These are phyloP conservation scores for Pleurotus salmoneostramineus DNA, from an alignment of 768 basidiomycete species.

Conservation along the genomic window DNA sequence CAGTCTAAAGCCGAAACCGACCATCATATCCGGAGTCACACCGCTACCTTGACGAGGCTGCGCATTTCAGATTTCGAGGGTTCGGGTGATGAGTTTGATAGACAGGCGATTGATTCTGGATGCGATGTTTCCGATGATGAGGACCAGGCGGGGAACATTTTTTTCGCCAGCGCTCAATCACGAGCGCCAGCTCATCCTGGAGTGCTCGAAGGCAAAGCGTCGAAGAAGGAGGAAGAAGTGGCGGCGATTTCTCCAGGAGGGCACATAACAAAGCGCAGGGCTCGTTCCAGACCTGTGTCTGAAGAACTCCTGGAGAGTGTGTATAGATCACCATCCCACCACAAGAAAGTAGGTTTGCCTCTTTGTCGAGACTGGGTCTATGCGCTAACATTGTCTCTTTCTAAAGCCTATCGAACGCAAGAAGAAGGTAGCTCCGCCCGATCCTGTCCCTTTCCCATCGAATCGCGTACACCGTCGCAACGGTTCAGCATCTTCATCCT, in stretches of 20 bases:
- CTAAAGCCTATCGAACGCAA: not conserved
- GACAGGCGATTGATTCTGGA: conserved; percentile 44
- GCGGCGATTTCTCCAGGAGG: conserved; percentile 75
- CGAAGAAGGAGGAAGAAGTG: conserved; percentile 51
- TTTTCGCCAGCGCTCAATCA: conserved; percentile 21
- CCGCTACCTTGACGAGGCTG: conserved; percentile 61
- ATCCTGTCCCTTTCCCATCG: conserved; percentile 1
- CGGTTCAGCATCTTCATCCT: conserved; percentile 37
- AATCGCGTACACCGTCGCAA: conserved; percentile 30
- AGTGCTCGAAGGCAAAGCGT: conserved; percentile 27
- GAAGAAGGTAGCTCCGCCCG: not conserved
- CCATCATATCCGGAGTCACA: conserved; percentile 43
- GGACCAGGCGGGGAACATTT: conserved; percentile 24
- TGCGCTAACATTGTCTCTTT: not conserved
- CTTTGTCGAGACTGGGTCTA: conserved; percentile 3
- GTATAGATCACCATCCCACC: conserved; percentile 38
- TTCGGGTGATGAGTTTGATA: conserved; percentile 39
- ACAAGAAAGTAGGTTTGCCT: conserved; percentile 26
- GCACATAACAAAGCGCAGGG: conserved; percentile 71
- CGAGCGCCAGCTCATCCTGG: conserved; percentile 18
- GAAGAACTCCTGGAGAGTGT: conserved; percentile 55
- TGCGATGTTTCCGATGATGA: conserved; percentile 45
- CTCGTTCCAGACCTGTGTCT: conserved; percentile 69
- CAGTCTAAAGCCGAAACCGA: conserved; percentile 55
- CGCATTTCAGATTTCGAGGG: conserved; percentile 53